phyloP scores from a whole-genome alignment of 177 flowering plant genomes.

The Telopea speciosissima region DNA sequence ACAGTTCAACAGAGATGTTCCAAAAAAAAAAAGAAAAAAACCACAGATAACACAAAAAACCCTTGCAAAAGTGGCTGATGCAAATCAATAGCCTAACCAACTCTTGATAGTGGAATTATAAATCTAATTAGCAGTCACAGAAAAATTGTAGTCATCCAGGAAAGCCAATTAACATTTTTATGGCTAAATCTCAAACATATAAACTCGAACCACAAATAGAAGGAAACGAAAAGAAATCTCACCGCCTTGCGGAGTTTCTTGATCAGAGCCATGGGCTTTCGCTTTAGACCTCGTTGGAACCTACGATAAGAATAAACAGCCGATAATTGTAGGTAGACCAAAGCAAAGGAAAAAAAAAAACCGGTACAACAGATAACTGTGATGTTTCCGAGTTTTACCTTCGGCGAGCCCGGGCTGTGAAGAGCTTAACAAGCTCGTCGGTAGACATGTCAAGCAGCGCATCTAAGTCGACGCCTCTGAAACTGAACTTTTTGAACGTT shows the following conservation, averaged over 20 bases:
- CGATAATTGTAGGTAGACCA: background rate
- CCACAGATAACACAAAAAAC: no score
- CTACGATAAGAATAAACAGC: slow-evolving; percentile 11
- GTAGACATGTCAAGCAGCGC: slow-evolving; percentile 27
- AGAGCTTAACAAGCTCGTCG: slow-evolving; percentile 26
- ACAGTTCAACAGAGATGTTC: no score
- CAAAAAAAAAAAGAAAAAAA: no score
- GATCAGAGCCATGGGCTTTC: slow-evolving; percentile 54
- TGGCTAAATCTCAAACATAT: no score
- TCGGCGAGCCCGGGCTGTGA: slow-evolving; percentile 18
- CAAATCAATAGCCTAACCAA: no score
- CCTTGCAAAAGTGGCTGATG: no score
- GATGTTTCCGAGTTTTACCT: slow-evolving; percentile 2
- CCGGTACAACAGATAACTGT: background rate
- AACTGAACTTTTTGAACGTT: slow-evolving; percentile 26
- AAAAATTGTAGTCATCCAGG: no score
- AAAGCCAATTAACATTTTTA: no score
- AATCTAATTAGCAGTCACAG: no score
- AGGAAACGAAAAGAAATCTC: background rate
- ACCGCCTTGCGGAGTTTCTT: slow-evolving; percentile 56
- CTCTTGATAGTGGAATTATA: no score
- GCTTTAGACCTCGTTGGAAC: slow-evolving; percentile 44
- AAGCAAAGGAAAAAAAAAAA: background rate
- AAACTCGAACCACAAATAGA: background rate
- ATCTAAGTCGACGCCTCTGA: slow-evolving; percentile 28